phyloP scores from a whole-genome alignment of 2,329 filamentous ascomycete genomes.

The Fusarium musae region DNA sequence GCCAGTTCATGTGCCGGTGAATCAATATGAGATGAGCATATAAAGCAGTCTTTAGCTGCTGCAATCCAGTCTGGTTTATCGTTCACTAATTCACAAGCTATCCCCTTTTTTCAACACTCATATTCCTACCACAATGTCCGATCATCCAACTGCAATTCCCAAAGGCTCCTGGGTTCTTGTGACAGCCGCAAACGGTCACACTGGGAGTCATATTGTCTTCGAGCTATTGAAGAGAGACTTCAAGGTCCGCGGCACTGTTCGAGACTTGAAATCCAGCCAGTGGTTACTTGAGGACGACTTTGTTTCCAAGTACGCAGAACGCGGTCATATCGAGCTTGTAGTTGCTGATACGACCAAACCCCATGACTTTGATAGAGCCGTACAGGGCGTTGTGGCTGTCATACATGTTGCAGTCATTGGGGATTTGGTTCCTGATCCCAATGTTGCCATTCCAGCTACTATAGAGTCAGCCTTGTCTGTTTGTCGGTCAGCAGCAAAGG shows the following conservation, averaged over 20 bases:
- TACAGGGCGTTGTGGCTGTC: slow-evolving; percentile 23
- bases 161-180: slow-evolving; percentile 30
- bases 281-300: slow-evolving; percentile 25
- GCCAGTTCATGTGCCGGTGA: too few relatives aligned
- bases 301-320: neutral
- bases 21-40: accelerated
- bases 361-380: slow-evolving; percentile 24
- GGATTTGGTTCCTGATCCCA: slow-evolving; percentile 25
- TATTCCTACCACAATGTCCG: neutral
- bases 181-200: slow-evolving; percentile 31
- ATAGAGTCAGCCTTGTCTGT: slow-evolving; percentile 22
- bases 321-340: slow-evolving; percentile 18
- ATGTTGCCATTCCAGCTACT: slow-evolving; percentile 19
- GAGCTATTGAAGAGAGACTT: slow-evolving; percentile 27
- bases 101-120: neutral
- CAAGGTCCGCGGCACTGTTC: slow-evolving; percentile 35
- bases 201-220: slow-evolving; percentile 25
- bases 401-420: slow-evolving; percentile 32
- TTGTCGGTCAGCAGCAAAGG: slow-evolving; percentile 22
- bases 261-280: slow-evolving; percentile 9
- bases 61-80: accelerated
- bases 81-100: accelerated
- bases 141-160: slow-evolving; percentile 2
- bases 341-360: slow-evolving; percentile 23
- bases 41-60: neutral